These are phyloP conservation scores for Raphanus sativus DNA, from an alignment of 345 rosid genomes.

Conservation along the genomic window DNA sequence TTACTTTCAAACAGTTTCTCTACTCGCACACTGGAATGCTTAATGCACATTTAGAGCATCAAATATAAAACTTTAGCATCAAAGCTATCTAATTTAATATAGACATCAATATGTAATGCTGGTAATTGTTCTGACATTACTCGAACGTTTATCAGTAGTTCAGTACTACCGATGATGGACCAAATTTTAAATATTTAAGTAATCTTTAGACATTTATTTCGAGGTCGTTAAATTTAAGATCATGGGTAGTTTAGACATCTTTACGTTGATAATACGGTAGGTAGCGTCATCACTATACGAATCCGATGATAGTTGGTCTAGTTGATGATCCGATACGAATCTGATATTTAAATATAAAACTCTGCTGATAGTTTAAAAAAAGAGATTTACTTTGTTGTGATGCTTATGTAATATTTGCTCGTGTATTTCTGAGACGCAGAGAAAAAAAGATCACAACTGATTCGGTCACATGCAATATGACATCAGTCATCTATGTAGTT, in stretches of 20 bases:
- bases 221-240: background rate
- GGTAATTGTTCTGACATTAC: too few species aligned
- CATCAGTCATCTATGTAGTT: conserved; percentile 9
- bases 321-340: conserved; percentile 2
- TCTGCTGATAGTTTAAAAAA: background rate
- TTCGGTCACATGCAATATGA: conserved; percentile 37
- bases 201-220: background rate
- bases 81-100: background rate
- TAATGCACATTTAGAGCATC: background rate
- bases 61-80: background rate
- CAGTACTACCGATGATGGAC: background rate
- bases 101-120: background rate
- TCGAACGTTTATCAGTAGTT: too few species aligned
- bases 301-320: background rate
- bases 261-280: background rate
- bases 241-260: background rate
- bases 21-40: background rate
- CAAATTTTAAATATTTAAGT: background rate
- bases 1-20: background rate
- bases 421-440: background rate
- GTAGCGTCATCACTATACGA: background rate
- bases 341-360: background rate
- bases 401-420: conserved; percentile 26
- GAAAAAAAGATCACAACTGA: conserved; percentile 27
- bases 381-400: background rate